Base-by-base conservation (phyloP, 73 alveolate species). In the Paramecium biaurelia region DNA sequence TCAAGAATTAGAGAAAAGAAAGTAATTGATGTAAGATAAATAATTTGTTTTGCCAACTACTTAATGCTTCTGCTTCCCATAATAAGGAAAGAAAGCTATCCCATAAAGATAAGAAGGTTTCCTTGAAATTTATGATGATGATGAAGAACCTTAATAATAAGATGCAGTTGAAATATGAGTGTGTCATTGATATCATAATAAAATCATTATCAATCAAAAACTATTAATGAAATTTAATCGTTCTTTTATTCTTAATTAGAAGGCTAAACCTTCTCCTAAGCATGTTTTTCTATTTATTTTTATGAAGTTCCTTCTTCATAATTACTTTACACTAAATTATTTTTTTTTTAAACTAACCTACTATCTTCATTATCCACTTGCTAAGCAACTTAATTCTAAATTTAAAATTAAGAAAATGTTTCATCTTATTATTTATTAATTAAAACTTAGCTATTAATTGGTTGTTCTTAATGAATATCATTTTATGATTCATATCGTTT, bases 61-160 rank as follows among this genome's bases (percentile, higher is more conserved):
- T 72, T 18, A 72, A 72, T 72, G 86, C 26, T 72, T 35, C 58
- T 72, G 86, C 37, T 72, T 35, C 86, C 84, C 84, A 12, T 63
- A 63, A 63, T 7, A 63, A 63, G 84, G 84, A 63, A 63, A 63
- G 84, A 63, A 63, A 32, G 84, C 8, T 12, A 12, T 30, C 12
- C 84, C 84, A 2, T n/a, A 63, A 63, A 63, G 84, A 26, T 63
- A 63, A 63, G 84, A 63, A 32, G 84, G 84, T 14, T 63, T 63
- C 84, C 84, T 63, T 63, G 84, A 63, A 63, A 63, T 63, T 63
- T 63, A 63, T 32, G 45, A 63, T 63, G 84, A 63, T 63, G 84
- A 63, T 63, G 84, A 63, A 63, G 84, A 63, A 63, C 84, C 84
- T 30, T 32, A 63, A 63, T 32, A 63, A 63, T 63, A 63, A 63